Evolutionary conservation across 345 rosid species (phyloP), one percentile per base, ranked within the genome.

Genomic region (Gossypium turneri): DNA sequence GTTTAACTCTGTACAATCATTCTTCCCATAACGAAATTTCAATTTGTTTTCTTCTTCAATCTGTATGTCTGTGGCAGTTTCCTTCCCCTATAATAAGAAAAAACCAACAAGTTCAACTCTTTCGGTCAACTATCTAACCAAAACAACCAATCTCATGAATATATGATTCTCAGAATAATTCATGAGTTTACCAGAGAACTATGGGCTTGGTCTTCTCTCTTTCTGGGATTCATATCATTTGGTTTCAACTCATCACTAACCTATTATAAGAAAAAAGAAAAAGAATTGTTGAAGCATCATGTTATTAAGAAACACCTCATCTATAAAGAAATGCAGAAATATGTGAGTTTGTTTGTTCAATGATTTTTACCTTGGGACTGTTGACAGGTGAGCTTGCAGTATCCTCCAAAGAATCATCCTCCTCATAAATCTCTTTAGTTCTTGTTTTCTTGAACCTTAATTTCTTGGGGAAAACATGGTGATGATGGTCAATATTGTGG

Each of bases 321-420:
- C 12, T 29, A 34, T 34, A 29, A 50, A 75, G 1, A 51, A 34
- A 67, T 29, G 9, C 41, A 66, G 43, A 64, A 16, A 69, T 34
- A 41, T 20, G 20, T n/a, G 17, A 34, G 41, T 34, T 34, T 34
- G 29, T 15, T 34, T 27, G 25, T 5, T 11, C 2, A 34, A 52
- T 3, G 6, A 9, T 45, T 63, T 76, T 48, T 74, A 90, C 97
- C 92, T 90, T 91, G 75, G 97, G 97, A 76, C 91, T 90, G 47
- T 87, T 89, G 65, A 85, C 90, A 76, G 97, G 97, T 77, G 98
- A 94, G 73, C 91, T 94, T 60, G 97, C 98, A 63, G 98, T 94
- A 68, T 94, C 98, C 77, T 94, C 97, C 81, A 94, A 84, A 67
- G 94, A 89, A 73, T 91, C 92, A 78, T 93, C 97, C 44, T 76